A percentile compares a stretch with the other conserved stretches of the same genome.
Evolutionary conservation across 345 rosid species (phyloP).

Genomic region (Limnanthes douglasii): DNA sequence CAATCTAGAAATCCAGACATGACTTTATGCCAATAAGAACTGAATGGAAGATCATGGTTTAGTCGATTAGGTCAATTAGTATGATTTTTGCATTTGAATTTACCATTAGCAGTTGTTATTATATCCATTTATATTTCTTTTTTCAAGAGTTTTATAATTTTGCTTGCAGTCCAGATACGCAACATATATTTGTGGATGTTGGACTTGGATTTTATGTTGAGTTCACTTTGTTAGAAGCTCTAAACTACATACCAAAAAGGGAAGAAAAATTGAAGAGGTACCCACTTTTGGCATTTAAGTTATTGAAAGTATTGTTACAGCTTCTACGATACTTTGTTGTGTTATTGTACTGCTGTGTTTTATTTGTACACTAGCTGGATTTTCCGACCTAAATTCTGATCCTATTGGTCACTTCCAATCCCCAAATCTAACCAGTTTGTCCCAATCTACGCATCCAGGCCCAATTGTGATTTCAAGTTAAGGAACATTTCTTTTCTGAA

Average conservation of each 20-base stretch:
- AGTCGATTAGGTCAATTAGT: too few species aligned
- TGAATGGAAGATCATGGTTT: too few species aligned
- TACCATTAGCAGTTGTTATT: constrained; percentile 1
- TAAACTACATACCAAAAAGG: constrained; percentile 32
- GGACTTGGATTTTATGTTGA: constrained; percentile 82
- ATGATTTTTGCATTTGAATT: constrained; percentile 1
- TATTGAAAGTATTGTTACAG: not conserved
- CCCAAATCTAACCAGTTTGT: too few species aligned
- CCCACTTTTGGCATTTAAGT: not conserved
- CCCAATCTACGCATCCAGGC: too few species aligned
- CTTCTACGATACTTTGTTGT: not conserved
- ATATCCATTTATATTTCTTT: constrained; percentile 1
- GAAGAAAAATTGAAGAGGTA: constrained; percentile 62
- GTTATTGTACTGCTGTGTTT: not conserved
- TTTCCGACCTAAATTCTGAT: too few species aligned
- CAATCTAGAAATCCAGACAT: too few species aligned
- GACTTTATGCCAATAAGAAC: too few species aligned
- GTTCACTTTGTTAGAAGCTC: constrained; percentile 75
- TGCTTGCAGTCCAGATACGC: constrained; percentile 52
- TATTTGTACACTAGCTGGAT: too few species aligned
- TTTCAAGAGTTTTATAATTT: not conserved
- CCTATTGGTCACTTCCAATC: too few species aligned
- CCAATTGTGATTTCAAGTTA: too few species aligned
- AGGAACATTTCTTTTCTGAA: too few species aligned
- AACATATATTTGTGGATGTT: constrained; percentile 46